Evolutionary conservation across 768 basidiomycete genomes (phyloP), one percentile per base, ranked within the genome.

Genomic region (Mycena epipterygia): DNA sequence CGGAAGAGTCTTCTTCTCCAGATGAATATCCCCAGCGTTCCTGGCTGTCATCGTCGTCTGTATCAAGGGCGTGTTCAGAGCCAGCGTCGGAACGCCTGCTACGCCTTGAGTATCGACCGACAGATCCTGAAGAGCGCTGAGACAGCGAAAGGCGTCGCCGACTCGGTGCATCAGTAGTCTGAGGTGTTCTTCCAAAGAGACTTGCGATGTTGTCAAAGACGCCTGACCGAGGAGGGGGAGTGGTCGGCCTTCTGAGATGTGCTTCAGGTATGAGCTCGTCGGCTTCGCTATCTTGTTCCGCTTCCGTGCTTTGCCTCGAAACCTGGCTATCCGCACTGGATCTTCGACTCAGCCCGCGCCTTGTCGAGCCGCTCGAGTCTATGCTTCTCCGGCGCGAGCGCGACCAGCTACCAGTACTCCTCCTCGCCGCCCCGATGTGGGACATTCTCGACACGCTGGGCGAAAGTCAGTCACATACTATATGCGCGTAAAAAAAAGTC

Each of bases 11-110:
- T 75, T 92, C 93, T 76, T 96, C 95, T 27, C 89, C 93, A 4
- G 95, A 95, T n/a, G 92, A 90, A 80, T 96, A 96, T 5, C 95
- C 95, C 95, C 95, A 96, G n/a, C 94, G 87, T 72, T 95, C 93
- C 49, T 90, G 37, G 37, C 64, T 89, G 67, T 83, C 86, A 42
- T 89, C 89, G 30, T 88, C 87, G 4, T 87, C 90, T 14, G 82
- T 84, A 32, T 83, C 88, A 6, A 89, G 71, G 25, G 85, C 90
- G 77, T 90, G 81, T 35, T 92, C 90, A 8, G 91, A 91, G 27
- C 84, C 88, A 33, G 81, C 85, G 23, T 88, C 87, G 17, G 91
- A 91, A 57, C 82, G 85, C 59, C 88, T 79, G 74, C 84, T 87
- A n/a, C 87, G 85, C 49, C 86, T 83, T 25, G 87, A 89, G 67